phyloP scores from a whole-genome alignment of 202 grass and related monocot species.

The Carex arenaria region DNA sequence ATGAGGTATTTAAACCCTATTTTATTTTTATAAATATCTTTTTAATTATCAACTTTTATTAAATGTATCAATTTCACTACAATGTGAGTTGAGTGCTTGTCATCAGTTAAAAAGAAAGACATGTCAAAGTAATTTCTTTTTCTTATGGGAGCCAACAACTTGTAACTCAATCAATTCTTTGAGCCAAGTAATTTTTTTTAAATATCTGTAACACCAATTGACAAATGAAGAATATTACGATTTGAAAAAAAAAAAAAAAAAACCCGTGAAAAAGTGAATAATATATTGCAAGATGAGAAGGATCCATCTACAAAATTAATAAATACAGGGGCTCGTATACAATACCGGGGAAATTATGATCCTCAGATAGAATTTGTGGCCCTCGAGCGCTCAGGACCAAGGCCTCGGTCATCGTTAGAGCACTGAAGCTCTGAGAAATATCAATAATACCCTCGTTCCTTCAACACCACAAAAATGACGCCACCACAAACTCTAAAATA shows the following conservation, averaged over 20 bases:
- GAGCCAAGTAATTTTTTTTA: neutral
- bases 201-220: neutral
- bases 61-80: neutral
- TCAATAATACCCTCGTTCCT: constrained; percentile 8
- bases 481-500: neutral
- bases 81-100: neutral
- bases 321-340: neutral
- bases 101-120: neutral
- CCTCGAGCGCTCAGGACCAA: neutral
- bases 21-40: too few relatives aligned
- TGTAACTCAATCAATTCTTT: neutral
- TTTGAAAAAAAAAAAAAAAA: neutral
- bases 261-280: too few relatives aligned
- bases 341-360: neutral
- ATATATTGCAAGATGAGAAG: neutral
- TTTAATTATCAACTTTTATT: neutral
- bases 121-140: neutral
- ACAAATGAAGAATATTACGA: neutral
- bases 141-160: neutral
- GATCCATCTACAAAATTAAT: neutral
- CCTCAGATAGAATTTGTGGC: neutral
- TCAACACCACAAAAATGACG: neutral
- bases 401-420: neutral
- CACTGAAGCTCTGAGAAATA: neutral
- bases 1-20: too few relatives aligned